Evolutionary conservation across 1,139 yeast species (phyloP).

Genomic region (Yamadazyma mexicana): DNA sequence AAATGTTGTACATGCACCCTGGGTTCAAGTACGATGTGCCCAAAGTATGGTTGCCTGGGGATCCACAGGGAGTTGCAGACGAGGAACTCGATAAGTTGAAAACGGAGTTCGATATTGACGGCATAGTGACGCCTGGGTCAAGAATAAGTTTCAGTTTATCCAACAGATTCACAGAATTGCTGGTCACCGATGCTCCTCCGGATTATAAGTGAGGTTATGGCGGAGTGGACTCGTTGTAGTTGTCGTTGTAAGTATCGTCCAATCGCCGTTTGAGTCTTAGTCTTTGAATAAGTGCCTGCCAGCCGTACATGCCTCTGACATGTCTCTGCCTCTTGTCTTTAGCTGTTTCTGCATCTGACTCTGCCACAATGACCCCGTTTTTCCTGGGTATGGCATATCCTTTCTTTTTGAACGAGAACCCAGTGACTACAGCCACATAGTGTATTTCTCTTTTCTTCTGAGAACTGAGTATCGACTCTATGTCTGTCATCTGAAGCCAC

Average conservation of each 20-base stretch:
- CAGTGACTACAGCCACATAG: conserved; percentile 37
- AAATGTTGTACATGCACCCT: conserved; percentile 32
- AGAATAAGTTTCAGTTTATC: conserved; percentile 18
- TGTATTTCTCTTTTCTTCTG: conserved; percentile 16
- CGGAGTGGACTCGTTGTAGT: too few species aligned
- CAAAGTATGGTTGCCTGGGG: conserved; percentile 36
- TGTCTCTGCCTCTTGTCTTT: conserved; percentile 13
- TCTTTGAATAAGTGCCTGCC: conserved; percentile 24
- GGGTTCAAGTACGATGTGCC: conserved; percentile 35
- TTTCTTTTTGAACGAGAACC: conserved; percentile 28
- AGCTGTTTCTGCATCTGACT: conserved; percentile 17
- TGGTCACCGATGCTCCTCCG: conserved; percentile 37
- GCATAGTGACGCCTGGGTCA: conserved; percentile 32
- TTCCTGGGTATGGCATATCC: conserved; percentile 33
- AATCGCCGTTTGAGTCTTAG: conserved; percentile 25
- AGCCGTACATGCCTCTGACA: conserved; percentile 14
- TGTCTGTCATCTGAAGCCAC: conserved; percentile 29
- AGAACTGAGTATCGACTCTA: conserved; percentile 23
- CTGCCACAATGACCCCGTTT: conserved; percentile 29
- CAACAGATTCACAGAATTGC: conserved; percentile 18
- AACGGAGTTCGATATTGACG: conserved; percentile 17
- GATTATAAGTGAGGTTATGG: conserved; percentile 25
- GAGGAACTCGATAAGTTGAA: conserved; percentile 14
- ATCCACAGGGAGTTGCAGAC: conserved; percentile 20
- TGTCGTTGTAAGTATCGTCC: conserved; percentile 7